Evolutionary conservation across 495 filamentous ascomycete genomes (phyloP), one percentile per base, ranked within the genome.

Genomic region (Cetradonia linearis): DNA sequence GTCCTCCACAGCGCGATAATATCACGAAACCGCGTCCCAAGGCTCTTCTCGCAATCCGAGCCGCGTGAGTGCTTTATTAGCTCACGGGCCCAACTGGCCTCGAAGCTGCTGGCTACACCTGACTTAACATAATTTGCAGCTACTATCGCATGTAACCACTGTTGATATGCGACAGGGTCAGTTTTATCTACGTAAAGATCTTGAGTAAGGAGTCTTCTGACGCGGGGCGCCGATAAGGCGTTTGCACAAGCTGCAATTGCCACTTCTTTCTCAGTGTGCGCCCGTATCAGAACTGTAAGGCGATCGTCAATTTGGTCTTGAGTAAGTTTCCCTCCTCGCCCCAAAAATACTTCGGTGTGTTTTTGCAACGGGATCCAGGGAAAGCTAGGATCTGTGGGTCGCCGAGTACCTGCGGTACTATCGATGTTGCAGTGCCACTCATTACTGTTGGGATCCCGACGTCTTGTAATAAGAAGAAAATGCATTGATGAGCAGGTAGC

Each of bases 241-340:
- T 20, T 13, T 27, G 50, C 59, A 18, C 52, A 61, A 7, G 59
- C 59, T 61, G 59, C 52, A 55, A 61, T 58, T 46, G 59, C 59
- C 42, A 61, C 4, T 44, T 48, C 49, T 31, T 23, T 23, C 28
- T 56, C 30, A 6, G 59, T 16, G 25, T 61, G 59, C 18, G 20
- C 58, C 16, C 36, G 8, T 33, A 57, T 57, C 1, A 57, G 28
- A 20, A 1, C 36, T 18, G 20, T 20, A 13, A 57, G 38, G 5
- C 27, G 55, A 30, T 57, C 55, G 16, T 33, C 55, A 16, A 57
- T 23, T 30, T 57, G 55, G 10, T 31, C 55, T 31, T 13, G 18
- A 2, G 38, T 44, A 28, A 57, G 34, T 30, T 18, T 46, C 25
- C 55, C 37, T 20, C 40, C 31, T 30, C 28, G 44, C 16, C 30